These are phyloP conservation scores for Circinella minor DNA, from an alignment of 371 early-diverging fungal genomes.

Conservation along the genomic window DNA sequence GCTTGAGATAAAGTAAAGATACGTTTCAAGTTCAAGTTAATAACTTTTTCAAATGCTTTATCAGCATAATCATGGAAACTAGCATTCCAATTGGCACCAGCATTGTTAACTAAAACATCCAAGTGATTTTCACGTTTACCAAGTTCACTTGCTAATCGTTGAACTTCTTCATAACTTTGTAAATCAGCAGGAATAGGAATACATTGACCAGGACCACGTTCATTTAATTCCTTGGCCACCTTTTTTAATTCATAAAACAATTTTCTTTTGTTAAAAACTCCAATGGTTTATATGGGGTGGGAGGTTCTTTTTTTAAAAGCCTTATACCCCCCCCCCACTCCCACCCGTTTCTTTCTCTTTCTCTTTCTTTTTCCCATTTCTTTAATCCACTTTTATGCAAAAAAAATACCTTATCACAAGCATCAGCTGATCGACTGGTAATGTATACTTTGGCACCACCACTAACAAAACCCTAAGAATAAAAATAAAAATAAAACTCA, in stretches of 20 bases:
- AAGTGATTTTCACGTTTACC: constrained; percentile 68
- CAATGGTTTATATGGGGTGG: too few relatives aligned
- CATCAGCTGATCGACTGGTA: constrained; percentile 64
- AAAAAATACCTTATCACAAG: constrained; percentile 53
- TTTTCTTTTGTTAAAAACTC: too few relatives aligned
- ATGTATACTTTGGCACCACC: constrained; percentile 82
- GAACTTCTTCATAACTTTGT: constrained; percentile 58
- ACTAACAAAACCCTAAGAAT: constrained; percentile 69
- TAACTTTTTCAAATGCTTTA: constrained; percentile 69
- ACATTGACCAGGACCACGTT: constrained; percentile 71
- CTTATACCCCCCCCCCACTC: too few relatives aligned
- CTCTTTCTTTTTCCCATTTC: too few relatives aligned
- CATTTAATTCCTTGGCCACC: constrained; percentile 58
- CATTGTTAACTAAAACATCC: constrained; percentile 85
- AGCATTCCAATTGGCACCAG: constrained; percentile 75
- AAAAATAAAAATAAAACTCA: too few relatives aligned
- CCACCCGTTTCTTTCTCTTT: too few relatives aligned
- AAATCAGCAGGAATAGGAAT: constrained; percentile 82
- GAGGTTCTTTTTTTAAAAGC: too few relatives aligned
- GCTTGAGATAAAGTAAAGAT: constrained; percentile 82
- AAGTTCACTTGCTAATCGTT: constrained; percentile 63
- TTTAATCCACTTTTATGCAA: too few relatives aligned
- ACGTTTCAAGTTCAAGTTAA: constrained; percentile 86
- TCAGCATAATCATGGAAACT: constrained; percentile 65
- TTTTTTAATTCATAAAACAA: not conserved